phyloP scores from a whole-genome alignment of 192 early-diverging fungal genomes.

The Coemansia reversa region DNA sequence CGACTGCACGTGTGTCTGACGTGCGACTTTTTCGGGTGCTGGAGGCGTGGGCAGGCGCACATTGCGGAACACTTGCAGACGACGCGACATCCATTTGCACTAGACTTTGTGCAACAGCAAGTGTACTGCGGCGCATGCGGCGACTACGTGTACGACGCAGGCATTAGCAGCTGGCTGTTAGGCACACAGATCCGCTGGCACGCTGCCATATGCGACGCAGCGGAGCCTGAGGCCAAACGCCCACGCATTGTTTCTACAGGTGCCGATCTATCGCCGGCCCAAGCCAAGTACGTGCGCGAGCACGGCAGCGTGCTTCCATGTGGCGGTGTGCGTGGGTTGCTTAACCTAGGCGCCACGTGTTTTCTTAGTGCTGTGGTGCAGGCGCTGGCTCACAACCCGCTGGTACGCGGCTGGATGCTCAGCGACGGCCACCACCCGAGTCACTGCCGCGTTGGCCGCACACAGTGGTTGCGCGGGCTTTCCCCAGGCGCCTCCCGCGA shows the following conservation, averaged over 20 bases:
- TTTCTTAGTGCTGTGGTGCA: conserved; percentile 96
- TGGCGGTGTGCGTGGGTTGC: conserved; percentile 78
- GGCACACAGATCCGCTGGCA: conserved; percentile 52
- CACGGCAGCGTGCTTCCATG: conserved; percentile 37
- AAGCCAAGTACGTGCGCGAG: conserved; percentile 43
- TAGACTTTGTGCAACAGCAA: conserved; percentile 69
- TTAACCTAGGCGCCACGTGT: conserved; percentile 94
- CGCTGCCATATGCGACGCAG: conserved; percentile 39
- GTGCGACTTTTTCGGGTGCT: conserved; percentile 81
- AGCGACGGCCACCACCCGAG: conserved; percentile 79
- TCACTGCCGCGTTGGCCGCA: conserved; percentile 54
- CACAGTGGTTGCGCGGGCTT: neutral
- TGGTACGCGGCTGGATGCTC: conserved; percentile 87
- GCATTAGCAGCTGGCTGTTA: conserved; percentile 58
- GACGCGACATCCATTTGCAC: conserved; percentile 54
- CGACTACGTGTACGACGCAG: conserved; percentile 83
- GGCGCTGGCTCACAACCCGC: conserved; percentile 87
- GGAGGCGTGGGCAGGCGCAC: conserved; percentile 54
- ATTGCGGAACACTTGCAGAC: conserved; percentile 23
- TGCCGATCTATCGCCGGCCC: conserved; percentile 28
- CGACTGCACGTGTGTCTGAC: conserved; percentile 77
- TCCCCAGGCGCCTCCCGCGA: neutral
- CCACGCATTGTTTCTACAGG: conserved; percentile 35
- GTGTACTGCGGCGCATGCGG: conserved; percentile 76
- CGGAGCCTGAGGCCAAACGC: conserved; percentile 34